A percentile compares a stretch with the other conserved stretches of the same genome.
These are phyloP conservation scores for Solanum sejunctum DNA, from an alignment of 257 asterid species.

Conservation along the genomic window DNA sequence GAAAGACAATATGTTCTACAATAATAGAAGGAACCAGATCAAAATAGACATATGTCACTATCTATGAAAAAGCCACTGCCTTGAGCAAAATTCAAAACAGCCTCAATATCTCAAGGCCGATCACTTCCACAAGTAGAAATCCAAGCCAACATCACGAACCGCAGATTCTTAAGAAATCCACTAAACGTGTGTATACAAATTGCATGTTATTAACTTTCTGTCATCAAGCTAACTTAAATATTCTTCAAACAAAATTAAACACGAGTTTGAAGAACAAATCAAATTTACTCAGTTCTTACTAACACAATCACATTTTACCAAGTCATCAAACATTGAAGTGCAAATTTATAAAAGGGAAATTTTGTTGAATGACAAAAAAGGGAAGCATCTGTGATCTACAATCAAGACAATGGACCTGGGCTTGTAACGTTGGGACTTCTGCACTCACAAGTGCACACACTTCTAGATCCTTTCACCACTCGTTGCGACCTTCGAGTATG, in stretches of 20 bases:
- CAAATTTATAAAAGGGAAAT: neutral
- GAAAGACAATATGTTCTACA: neutral
- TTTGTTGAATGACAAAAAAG: neutral
- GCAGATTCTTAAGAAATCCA: neutral
- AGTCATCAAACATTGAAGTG: neutral
- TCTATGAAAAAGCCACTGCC: neutral
- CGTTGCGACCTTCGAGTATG: slow-evolving; percentile 78
- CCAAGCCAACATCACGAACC: neutral
- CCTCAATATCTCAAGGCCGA: neutral
- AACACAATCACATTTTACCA: neutral
- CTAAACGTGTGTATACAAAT: neutral
- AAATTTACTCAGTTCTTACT: neutral
- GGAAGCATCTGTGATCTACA: neutral
- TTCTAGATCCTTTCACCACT: slow-evolving; percentile 75
- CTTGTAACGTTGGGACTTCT: slow-evolving; percentile 54
- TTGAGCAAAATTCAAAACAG: neutral
- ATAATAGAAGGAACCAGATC: neutral
- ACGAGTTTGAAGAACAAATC: neutral
- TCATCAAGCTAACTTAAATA: neutral
- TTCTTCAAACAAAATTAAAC: neutral
- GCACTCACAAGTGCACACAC: slow-evolving; percentile 72
- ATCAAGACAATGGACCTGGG: slow-evolving; percentile 28
- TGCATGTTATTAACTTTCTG: neutral
- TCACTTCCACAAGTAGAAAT: neutral
- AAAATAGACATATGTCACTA: neutral